Percentiles rank a stretch among this genome's conserved stretches.
phyloP scores from a whole-genome alignment of 108 stramenopile species.

The Nannochloropsis oceanica region DNA sequence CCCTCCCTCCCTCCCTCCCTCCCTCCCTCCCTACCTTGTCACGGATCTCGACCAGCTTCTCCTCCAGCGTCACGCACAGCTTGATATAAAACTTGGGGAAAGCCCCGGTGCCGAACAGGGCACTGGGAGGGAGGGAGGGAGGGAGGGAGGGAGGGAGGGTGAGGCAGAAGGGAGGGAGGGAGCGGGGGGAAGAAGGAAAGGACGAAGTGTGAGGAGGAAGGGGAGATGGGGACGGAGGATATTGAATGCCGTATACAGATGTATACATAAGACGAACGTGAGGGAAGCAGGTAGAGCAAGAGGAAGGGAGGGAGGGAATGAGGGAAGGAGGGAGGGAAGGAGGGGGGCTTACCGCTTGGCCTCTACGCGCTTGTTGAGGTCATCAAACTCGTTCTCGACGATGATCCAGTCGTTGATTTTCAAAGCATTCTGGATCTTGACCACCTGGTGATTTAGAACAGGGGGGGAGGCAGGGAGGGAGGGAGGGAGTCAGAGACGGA shows the following conservation, averaged over 20 bases:
- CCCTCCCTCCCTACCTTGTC: background rate
- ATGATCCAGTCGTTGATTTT: slow-evolving; percentile 47
- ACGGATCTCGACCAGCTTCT: background rate
- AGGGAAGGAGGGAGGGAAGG: background rate
- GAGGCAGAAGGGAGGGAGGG: background rate
- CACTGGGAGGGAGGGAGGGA: background rate
- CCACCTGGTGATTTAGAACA: background rate
- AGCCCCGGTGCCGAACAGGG: background rate
- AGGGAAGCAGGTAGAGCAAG: background rate
- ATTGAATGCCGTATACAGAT: background rate
- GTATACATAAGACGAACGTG: background rate
- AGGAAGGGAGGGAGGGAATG: too few species aligned
- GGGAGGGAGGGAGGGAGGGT: background rate
- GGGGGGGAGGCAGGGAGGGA: background rate
- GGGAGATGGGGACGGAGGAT: background rate
- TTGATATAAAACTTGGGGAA: background rate
- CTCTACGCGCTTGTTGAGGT: slow-evolving; percentile 2
- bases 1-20: background rate
- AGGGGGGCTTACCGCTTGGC: background rate
- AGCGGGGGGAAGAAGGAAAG: background rate
- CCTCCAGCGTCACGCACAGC: background rate
- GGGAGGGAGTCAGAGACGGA: background rate
- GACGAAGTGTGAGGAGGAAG: background rate
- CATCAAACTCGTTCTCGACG: slow-evolving; percentile 9
- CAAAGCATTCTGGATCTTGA: slow-evolving; percentile 53